phyloP scores from a whole-genome alignment of 345 rosid genomes.

The Populus tremula region DNA sequence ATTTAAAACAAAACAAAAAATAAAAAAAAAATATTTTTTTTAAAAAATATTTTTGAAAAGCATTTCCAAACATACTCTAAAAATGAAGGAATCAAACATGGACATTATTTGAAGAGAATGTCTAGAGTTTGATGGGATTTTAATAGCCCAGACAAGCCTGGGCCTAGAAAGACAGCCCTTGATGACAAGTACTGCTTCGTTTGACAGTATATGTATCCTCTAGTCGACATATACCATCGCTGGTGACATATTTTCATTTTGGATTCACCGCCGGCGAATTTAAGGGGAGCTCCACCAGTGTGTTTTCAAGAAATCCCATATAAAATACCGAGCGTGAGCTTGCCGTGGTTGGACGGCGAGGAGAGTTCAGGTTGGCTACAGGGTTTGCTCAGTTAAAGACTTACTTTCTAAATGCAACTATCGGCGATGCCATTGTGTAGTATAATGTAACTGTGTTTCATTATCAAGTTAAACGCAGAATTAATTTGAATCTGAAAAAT shows the following conservation, averaged over 20 bases:
- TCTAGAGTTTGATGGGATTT: too few species aligned
- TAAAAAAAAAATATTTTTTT: too few species aligned
- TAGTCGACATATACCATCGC: conserved; percentile 18
- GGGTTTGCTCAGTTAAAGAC: neutral
- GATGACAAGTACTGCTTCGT: conserved; percentile 3
- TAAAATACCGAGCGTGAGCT: neutral
- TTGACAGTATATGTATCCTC: conserved; percentile 34
- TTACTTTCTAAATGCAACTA: conserved; percentile 5
- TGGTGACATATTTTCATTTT: conserved; percentile 39
- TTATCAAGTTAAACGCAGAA: neutral
- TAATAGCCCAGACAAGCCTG: too few species aligned
- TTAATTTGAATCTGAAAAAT: too few species aligned
- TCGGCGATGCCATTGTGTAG: conserved; percentile 39
- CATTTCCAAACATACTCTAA: too few species aligned
- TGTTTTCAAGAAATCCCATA: conserved; percentile 25
- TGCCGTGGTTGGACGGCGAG: conserved; percentile 2
- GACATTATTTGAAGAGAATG: fast-evolving
- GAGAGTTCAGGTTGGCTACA: neutral
- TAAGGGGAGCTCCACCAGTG: conserved; percentile 46
- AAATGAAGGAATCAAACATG: too few species aligned
- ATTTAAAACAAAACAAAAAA: too few species aligned
- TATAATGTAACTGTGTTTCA: conserved; percentile 38
- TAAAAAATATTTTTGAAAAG: too few species aligned
- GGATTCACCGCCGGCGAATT: conserved; percentile 37
- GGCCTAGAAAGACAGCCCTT: too few species aligned